These are phyloP conservation scores for Sarocladium oryzae DNA, from an alignment of 2,329 filamentous ascomycete genomes.

Conservation along the genomic window DNA sequence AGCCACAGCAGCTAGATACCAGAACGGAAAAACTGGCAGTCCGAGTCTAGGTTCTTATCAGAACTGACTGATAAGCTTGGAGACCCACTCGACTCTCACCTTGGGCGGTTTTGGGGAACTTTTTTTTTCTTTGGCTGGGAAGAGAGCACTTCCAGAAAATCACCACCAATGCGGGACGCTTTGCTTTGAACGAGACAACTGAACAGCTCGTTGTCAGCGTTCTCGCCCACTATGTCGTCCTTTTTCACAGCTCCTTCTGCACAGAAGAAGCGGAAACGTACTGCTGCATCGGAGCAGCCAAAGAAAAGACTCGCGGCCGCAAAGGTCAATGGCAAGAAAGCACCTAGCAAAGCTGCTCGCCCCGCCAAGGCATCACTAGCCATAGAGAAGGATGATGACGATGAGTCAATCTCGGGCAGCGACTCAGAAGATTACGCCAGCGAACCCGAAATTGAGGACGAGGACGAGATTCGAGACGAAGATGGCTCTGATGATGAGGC, in stretches of 20 bases:
- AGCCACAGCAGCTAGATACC: not conserved
- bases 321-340: conserved; percentile 30
- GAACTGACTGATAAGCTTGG: not conserved
- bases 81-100: conserved; percentile 1
- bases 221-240: conserved; percentile 64
- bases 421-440: conserved; percentile 62
- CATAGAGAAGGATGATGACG: conserved; percentile 30
- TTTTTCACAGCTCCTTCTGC: conserved; percentile 89
- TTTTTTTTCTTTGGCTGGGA: conserved; percentile 31
- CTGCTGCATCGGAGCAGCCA: conserved; percentile 44
- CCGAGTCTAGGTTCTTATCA: not conserved
- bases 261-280: conserved; percentile 84
- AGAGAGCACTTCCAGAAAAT: conserved; percentile 18
- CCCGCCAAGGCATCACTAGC: conserved; percentile 38
- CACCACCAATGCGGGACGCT: conserved; percentile 21
- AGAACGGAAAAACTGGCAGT: not conserved
- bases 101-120: conserved; percentile 26
- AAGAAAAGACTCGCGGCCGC: conserved; percentile 53
- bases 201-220: not conserved
- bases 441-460: conserved; percentile 37
- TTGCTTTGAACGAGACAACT: conserved; percentile 2
- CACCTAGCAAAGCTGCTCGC: conserved; percentile 31
- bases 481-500: conserved; percentile 61
- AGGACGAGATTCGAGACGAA: conserved; percentile 30
- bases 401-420: conserved; percentile 81